Evolutionary conservation across 306 rosid genomes (phyloP).

Genomic region (Castanea crenata): DNA sequence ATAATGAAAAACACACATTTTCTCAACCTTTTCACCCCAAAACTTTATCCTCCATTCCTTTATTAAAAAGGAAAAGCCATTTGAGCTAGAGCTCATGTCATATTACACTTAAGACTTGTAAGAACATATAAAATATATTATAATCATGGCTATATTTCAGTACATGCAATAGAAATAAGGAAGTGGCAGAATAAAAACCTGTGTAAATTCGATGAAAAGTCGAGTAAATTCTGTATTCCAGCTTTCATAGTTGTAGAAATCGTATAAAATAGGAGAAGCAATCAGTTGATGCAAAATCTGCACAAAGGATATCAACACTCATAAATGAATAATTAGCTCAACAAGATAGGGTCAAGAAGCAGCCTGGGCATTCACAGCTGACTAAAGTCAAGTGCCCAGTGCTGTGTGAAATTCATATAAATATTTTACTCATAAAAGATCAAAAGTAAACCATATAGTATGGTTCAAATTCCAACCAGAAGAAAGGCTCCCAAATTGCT

Average conservation of each 20-base stretch:
- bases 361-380: not conserved
- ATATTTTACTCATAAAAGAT: not conserved
- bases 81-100: too few species aligned
- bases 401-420: too few species aligned
- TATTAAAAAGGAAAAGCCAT: too few species aligned
- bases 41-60: too few species aligned
- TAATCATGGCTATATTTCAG: not conserved
- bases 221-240: conserved; percentile 43
- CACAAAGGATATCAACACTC: conserved; percentile 10
- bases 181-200: conserved; percentile 24
- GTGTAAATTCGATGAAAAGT: conserved; percentile 55
- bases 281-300: conserved; percentile 56
- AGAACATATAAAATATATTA: not conserved
- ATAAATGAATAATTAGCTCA: not conserved
- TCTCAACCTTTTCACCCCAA: too few species aligned
- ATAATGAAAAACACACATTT: too few species aligned
- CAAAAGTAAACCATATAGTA: not conserved
- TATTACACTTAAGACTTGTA: not conserved
- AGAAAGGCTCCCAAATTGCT: conserved; percentile 53
- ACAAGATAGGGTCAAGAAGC: not conserved
- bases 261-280: conserved; percentile 44
- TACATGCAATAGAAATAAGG: not conserved
- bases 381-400: not conserved
- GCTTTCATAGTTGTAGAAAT: conserved; percentile 51
- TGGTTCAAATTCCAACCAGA: conserved; percentile 42